phyloP scores from a whole-genome alignment of 2,329 filamentous ascomycete genomes.

The Botrytis paeoniae region DNA sequence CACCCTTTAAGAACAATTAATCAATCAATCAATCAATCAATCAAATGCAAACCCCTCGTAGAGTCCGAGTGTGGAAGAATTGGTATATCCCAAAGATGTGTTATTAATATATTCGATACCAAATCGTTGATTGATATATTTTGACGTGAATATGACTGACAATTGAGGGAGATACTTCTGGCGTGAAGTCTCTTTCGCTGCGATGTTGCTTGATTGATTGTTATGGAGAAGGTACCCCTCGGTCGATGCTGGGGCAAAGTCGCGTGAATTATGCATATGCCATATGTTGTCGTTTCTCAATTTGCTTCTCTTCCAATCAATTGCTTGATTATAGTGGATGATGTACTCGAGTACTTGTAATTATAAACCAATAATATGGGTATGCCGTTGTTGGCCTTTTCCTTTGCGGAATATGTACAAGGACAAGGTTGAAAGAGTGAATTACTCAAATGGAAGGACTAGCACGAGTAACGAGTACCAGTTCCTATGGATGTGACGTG shows the following conservation, averaged over 20 bases:
- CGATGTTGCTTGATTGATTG: not conserved
- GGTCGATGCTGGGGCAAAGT: not conserved
- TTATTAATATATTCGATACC: not conserved
- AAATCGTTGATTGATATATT: not conserved
- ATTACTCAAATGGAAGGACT: not conserved
- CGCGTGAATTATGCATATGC: not conserved
- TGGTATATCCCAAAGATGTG: not conserved
- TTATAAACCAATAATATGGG: not conserved
- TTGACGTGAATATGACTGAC: not conserved
- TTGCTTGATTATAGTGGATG: not conserved
- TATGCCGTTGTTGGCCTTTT: not conserved
- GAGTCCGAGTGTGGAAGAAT: not conserved
- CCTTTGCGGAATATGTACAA: not conserved
- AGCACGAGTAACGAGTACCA: not conserved
- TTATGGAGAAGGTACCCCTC: slow-evolving; percentile 2
- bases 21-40: not conserved
- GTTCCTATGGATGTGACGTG: not conserved
- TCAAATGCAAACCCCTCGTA: not conserved
- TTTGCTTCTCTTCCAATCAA: slow-evolving; percentile 9
- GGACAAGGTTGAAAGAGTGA: not conserved
- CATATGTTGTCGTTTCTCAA: slow-evolving; percentile 1
- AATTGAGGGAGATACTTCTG: not conserved
- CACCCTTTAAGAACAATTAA: not conserved
- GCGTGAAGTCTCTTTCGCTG: not conserved
- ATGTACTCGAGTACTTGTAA: not conserved